phyloP scores from a whole-genome alignment of 2,329 filamentous ascomycete species.

The Leptographium flavum region DNA sequence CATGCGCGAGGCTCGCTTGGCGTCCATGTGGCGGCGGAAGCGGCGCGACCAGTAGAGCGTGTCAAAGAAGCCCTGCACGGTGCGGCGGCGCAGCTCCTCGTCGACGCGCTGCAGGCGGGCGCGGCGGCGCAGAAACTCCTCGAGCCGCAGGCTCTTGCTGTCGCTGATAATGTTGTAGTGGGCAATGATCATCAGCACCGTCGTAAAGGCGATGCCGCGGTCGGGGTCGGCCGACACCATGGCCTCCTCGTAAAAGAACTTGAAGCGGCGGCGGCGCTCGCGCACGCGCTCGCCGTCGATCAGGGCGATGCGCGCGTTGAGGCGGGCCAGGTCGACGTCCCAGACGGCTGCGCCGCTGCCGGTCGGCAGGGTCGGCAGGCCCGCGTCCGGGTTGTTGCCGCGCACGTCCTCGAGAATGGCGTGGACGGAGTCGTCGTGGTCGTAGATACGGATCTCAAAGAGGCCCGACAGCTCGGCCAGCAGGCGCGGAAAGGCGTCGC shows the following conservation, averaged over 20 bases:
- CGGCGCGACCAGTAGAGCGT: conserved; percentile 77
- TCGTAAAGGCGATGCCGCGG: conserved; percentile 79
- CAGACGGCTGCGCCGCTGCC: conserved; percentile 34
- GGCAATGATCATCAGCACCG: conserved; percentile 85
- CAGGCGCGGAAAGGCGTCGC: conserved; percentile 76
- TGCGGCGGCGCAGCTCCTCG: conserved; percentile 79
- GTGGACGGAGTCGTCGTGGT: conserved; percentile 76
- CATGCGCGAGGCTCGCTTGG: conserved; percentile 63
- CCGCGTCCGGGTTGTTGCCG: conserved; percentile 26
- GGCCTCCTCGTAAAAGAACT: conserved; percentile 94
- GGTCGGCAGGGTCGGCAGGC: conserved; percentile 38
- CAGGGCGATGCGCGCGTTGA: conserved; percentile 57
- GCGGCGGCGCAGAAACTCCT: conserved; percentile 85
- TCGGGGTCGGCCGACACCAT: conserved; percentile 85
- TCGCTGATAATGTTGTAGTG: conserved; percentile 99
- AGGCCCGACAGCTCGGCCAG: conserved; percentile 86
- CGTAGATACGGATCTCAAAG: conserved; percentile 95
- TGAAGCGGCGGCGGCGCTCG: conserved; percentile 63
- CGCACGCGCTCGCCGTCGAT: conserved; percentile 68
- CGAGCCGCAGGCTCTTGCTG: conserved; percentile 82
- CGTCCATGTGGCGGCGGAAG: conserved; percentile 63
- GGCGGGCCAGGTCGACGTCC: conserved; percentile 57
- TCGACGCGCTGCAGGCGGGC: conserved; percentile 86
- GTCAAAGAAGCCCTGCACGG: conserved; percentile 91
- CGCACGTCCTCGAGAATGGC: conserved; percentile 76